Evolutionary conservation across 2,329 filamentous ascomycete genomes (phyloP).

Genomic region (Tolypocladium ophioglossoides): DNA sequence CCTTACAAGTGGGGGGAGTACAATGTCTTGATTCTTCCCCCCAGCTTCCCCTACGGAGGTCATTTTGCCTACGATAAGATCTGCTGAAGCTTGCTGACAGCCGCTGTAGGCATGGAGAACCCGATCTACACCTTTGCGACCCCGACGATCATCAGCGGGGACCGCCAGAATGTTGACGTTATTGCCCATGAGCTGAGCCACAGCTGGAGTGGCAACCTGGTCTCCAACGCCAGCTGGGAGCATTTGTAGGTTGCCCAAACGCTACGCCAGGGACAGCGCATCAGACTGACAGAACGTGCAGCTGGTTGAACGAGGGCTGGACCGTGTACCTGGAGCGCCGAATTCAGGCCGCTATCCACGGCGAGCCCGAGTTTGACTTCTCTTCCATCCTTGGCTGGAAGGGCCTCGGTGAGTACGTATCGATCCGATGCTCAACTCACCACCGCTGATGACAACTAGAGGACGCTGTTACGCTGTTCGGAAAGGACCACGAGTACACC

Average conservation of each 20-base stretch:
- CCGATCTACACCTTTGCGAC: constrained; percentile 93
- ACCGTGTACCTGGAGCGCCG: constrained; percentile 89
- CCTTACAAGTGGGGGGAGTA: constrained; percentile 93
- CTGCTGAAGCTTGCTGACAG: background rate
- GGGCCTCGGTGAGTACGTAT: constrained; percentile 45
- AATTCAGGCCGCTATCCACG: constrained; percentile 67
- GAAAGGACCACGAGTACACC: constrained; percentile 82
- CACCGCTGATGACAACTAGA: constrained; percentile 26
- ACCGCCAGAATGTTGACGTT: constrained; percentile 86
- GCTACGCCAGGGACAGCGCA: background rate
- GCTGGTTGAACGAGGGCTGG: constrained; percentile 73
- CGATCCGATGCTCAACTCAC: background rate
- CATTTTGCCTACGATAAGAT: constrained; percentile 18
- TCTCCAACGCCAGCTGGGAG: constrained; percentile 71
- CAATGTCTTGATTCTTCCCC: constrained; percentile 83
- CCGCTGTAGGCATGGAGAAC: constrained; percentile 64
- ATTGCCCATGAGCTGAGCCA: constrained; percentile 77
- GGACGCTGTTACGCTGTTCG: constrained; percentile 70
- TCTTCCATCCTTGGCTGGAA: constrained; percentile 96
- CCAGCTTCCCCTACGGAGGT: constrained; percentile 82
- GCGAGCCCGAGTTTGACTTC: constrained; percentile 81
- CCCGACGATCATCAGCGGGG: constrained; percentile 84
- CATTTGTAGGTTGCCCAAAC: constrained; percentile 48
- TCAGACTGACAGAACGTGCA: constrained; percentile 13
- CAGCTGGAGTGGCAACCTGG: constrained; percentile 83